Evolutionary conservation across 2,329 filamentous ascomycete genomes (phyloP), one percentile per base, ranked within the genome.

Genomic region (Phyllosticta capitalensis): DNA sequence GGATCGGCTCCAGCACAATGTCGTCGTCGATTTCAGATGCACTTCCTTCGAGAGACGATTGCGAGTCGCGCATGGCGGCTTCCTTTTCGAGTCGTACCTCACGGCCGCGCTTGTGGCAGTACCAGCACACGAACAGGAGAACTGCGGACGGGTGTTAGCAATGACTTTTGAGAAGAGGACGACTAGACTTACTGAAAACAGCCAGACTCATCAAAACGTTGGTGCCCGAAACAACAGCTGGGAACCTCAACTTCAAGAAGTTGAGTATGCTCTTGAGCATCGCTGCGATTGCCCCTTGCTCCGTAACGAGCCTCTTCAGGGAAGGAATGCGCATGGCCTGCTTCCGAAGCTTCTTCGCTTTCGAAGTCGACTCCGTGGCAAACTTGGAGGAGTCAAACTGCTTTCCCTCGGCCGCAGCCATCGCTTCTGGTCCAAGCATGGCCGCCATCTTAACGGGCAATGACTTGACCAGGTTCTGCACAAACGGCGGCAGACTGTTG

Each of bases 111-210:
- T 97, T 97, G 75, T 97, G 88, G 76, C 92, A 97, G 76, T 97
- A 99, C 92, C 92, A 99, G 67, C 97, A 86, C 52, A 95, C 90
- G 70, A 96, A 94, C 60, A 99, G 82, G 17, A 97, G 81, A 58
- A 97, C 89, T 73, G 56, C 0, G 20, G 9, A 52, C 38, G 5
- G 9, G 7, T 22, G 61, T 72, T 63, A 73, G 68, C 30, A 54
- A 51, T 20, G 5, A 38, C 60, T 1, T 45, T 10, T 21, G 28
- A 17, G 9, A 30, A 24, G 19, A 24, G 2, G 26, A 12, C n/a
- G 21, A 59, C 5, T 30, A 70, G 3, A 80, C 87, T 80, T 81
- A 92, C 90, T 79, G 68, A 95, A 95, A 1, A 97, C 77, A 0
- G 90, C 91, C 64, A 97, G 78, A 63, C 89, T 94, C 85, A 95